Evolutionary conservation across 2,329 filamentous ascomycete species (phyloP), one percentile per base, ranked within the genome.

Genomic region (Colletotrichum abscissum): DNA sequence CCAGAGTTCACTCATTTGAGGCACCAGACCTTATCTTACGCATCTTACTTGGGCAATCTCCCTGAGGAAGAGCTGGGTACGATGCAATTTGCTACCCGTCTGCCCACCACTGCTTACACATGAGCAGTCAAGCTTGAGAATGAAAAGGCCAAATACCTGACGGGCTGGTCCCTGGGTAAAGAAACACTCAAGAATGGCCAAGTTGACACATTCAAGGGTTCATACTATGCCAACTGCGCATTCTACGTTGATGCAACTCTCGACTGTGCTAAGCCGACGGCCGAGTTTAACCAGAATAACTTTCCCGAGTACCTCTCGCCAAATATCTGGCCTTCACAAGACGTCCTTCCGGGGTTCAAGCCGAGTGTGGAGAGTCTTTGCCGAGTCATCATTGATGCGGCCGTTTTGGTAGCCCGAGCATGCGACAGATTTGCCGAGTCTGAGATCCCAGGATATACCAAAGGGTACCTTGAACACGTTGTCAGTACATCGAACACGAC

Each of bases 231-330:
- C 78, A 95, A 96, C 83, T 95, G 93, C 81, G 92, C 92, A 57
- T 95, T 94, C 81, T 94, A 94, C 79, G 88, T 94, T 73, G 88
- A 93, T 77, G 85, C 90, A 0, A 79, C 82, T 1, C 87, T 94
- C 7, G 88, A 91, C 65, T 91, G 89, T 75, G 92, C 92, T 22
- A 83, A 84, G 49, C 92, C 93, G 0, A 91, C 89, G 1, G 77
- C 83, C 19, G 85, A 87, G 59, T 91, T 92, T 82, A 88, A 87
- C 38, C 78, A 86, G 0, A 86, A 87, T 9, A 90, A 92, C 71
- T 94, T 98, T 78, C 92, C 95, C 3, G 95, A 98, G 82, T 98
- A 98, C 82, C 93, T 97, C 1, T 92, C 93, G 5, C 92, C 94
- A 1, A 98, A 98, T 80, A 88, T 98, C 70, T 99, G 97, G 97